A percentile compares a stretch with the other conserved stretches of the same genome.
Evolutionary conservation across 441 rosid species (phyloP).

Genomic region (Populus hybrid): DNA sequence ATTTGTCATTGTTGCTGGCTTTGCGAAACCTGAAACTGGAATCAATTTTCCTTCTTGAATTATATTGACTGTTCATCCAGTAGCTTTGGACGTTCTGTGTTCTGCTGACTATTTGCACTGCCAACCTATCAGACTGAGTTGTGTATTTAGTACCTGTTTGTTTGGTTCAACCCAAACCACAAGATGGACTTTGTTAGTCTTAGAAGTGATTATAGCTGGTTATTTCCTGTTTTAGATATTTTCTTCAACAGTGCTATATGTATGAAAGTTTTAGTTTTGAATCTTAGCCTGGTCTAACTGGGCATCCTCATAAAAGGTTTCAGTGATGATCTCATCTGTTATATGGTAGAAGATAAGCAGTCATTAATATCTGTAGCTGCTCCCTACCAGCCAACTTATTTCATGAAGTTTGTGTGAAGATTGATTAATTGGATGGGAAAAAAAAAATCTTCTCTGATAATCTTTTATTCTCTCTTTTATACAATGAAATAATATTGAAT

Average conservation of each 20-base stretch:
- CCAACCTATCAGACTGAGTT: background rate
- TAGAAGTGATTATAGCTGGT: background rate
- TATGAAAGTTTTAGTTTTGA: background rate
- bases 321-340: background rate
- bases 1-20: constrained; percentile 2
- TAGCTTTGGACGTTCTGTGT: background rate
- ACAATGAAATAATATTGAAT: background rate
- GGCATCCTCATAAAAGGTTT: constrained; percentile 3
- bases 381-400: background rate
- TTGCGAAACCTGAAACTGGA: background rate
- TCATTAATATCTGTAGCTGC: background rate
- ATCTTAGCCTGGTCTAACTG: constrained; percentile 6
- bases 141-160: background rate
- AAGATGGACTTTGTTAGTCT: background rate
- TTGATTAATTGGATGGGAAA: background rate
- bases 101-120: background rate
- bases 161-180: background rate
- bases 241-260: too few relatives aligned
- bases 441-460: background rate
- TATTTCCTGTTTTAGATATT: background rate
- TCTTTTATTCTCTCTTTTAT: background rate
- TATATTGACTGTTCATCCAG: background rate
- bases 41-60: background rate
- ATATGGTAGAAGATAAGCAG: background rate
- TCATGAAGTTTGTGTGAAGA: constrained; percentile 1